phyloP scores from a whole-genome alignment of 2,329 filamentous ascomycete species.

The Ilyonectria destructans region DNA sequence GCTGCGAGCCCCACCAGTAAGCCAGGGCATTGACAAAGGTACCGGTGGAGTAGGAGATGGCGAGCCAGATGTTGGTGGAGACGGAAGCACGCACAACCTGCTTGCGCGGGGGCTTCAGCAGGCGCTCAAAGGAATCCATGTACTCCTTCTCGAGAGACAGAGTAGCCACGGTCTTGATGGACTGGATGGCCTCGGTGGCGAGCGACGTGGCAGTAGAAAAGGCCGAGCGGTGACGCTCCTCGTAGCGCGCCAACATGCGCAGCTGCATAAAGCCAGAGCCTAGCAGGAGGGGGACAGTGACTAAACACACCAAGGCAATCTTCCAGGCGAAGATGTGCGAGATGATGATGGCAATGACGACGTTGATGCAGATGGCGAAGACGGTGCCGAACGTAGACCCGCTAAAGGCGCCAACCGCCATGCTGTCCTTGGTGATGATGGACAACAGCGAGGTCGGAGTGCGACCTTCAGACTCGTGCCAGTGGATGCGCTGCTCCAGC shows the following conservation, averaged over 20 bases:
- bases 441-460: conserved; percentile 76
- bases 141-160: conserved; percentile 70
- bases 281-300: conserved; percentile 78
- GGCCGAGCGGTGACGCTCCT: conserved; percentile 74
- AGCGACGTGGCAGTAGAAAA: conserved; percentile 62
- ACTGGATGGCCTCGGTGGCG: conserved; percentile 40
- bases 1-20: conserved; percentile 85
- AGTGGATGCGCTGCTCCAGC: conserved; percentile 77
- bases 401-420: conserved; percentile 76
- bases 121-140: conserved; percentile 66
- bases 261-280: conserved; percentile 80
- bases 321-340: conserved; percentile 83
- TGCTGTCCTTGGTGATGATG: conserved; percentile 79
- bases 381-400: conserved; percentile 80
- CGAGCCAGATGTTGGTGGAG: conserved; percentile 72
- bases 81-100: conserved; percentile 67
- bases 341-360: conserved; percentile 77
- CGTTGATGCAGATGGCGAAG: conserved; percentile 77
- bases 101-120: conserved; percentile 66
- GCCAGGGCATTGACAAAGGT: conserved; percentile 82
- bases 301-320: conserved; percentile 80
- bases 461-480: conserved; percentile 76
- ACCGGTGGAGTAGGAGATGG: conserved; percentile 72
- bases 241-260: conserved; percentile 73
- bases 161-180: conserved; percentile 38